Base-by-base conservation (phyloP, 768 basidiomycete genomes). In the Termitomyces sp. region DNA sequence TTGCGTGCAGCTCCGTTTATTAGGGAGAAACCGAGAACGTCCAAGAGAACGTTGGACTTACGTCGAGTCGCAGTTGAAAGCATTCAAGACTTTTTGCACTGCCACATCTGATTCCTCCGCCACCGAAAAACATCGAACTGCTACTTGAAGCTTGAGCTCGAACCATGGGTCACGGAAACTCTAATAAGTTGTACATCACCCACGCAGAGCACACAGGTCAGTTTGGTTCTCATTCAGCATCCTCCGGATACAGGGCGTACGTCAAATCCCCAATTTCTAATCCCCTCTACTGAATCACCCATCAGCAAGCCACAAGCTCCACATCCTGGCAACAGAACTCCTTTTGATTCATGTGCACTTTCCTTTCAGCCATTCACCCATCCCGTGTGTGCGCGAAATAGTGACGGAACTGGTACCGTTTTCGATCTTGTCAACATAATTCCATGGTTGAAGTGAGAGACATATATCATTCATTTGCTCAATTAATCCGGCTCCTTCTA, bases 381-480 rank as follows among this genome's bases (percentile, higher is more conserved):
- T 63, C 95, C 95, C 1, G 94, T 97, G 12, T 90, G 88, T 64
- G 87, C 90, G 2, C 79, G 88, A 32, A 93, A 94, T 62, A 67
- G 78, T 17, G 90, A 95, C 65, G 85, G 90, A 53, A 88, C 85
- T 6, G 87, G 92, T 15, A 65, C 64, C 28, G 93, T 96, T 8
- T 96, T 93, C 66, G 94, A 96, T 61, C 73, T 97, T 41, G 79
- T 93, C 50, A 95, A 93, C 68, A 95, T 96, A 63, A 87, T 97
- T 45, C 92, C 93, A 30, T 97, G 93, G 87, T 79, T 98, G 45
- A 93, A 96, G 94, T 87, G 65, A 61, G 84, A 75, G 32, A 19
- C 26, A 9, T 22, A 42, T 34, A 30, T 24, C 45, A 53, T 53
- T 15, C 41, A 28, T 37, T 45, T 30, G 10, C 34, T 46, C n/a